phyloP scores from a whole-genome alignment of 192 early-diverging fungal species.

The Entomortierella parvispora region DNA sequence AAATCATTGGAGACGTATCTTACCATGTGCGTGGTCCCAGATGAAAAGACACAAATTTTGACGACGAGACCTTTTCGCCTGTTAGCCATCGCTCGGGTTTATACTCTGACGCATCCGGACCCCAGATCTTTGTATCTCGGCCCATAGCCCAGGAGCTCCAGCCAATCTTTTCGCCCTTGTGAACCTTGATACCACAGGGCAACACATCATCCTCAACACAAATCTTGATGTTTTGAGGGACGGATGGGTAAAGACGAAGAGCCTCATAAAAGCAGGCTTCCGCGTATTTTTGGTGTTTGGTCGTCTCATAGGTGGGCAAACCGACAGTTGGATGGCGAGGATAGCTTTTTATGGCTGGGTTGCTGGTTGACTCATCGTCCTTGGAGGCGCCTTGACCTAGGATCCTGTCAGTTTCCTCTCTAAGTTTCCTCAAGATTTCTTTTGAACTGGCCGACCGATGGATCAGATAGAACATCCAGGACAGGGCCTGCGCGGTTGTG shows the following conservation, averaged over 20 bases:
- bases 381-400: constrained; percentile 1
- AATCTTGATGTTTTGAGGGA: constrained; percentile 65
- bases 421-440: constrained; percentile 29
- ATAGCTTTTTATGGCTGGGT: too few species aligned
- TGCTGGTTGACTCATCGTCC: neutral
- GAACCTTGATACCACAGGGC: constrained; percentile 68
- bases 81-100: constrained; percentile 72
- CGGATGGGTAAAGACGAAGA: constrained; percentile 74
- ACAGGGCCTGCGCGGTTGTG: constrained; percentile 66
- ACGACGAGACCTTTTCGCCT: constrained; percentile 39
- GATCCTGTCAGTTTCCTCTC: constrained; percentile 37
- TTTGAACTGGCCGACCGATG: constrained; percentile 44
- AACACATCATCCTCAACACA: constrained; percentile 67
- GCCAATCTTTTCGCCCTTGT: constrained; percentile 58
- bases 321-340: neutral
- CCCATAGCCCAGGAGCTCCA: constrained; percentile 67
- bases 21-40: constrained; percentile 63
- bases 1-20: neutral
- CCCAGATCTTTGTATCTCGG: constrained; percentile 65
- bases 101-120: constrained; percentile 69
- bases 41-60: constrained; percentile 65
- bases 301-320: constrained; percentile 30
- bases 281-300: constrained; percentile 35
- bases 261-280: constrained; percentile 64
- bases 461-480: constrained; percentile 65